A percentile compares a stretch with the other conserved stretches of the same genome.
These are phyloP conservation scores for Geotrichum citri-aurantii DNA, from an alignment of 1,139 yeast species.

Conservation along the genomic window DNA sequence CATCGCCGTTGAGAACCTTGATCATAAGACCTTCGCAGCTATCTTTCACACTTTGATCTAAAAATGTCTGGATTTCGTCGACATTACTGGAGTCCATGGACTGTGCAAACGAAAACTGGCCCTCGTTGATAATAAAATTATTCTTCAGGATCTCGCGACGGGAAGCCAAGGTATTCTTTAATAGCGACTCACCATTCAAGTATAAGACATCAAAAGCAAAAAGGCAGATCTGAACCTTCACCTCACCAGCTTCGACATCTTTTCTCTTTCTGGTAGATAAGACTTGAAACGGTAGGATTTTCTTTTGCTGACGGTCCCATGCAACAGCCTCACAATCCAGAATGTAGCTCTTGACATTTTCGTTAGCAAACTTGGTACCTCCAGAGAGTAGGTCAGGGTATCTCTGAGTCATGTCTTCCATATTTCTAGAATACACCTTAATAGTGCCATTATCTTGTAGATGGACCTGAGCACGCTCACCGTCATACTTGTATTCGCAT, in stretches of 20 bases:
- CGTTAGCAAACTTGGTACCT: conserved; percentile 53
- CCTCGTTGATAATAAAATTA: conserved; percentile 57
- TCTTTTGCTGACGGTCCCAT: conserved; percentile 71
- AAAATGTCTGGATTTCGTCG: conserved; percentile 69
- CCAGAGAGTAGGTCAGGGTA: conserved; percentile 84
- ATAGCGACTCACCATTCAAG: conserved; percentile 62
- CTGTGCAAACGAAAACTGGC: conserved; percentile 80
- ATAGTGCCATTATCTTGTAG: conserved; percentile 59
- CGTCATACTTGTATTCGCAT: conserved; percentile 95
- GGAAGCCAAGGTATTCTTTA: conserved; percentile 62
- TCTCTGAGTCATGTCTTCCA: conserved; percentile 94
- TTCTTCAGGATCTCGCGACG: conserved; percentile 58
- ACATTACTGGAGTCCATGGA: conserved; percentile 63
- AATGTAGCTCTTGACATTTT: conserved; percentile 50
- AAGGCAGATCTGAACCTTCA: conserved; percentile 83
- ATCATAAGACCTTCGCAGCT: conserved; percentile 97
- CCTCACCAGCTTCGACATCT: conserved; percentile 80
- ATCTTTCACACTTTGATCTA: conserved; percentile 84
- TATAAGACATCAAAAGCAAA: conserved; percentile 86
- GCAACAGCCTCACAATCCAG: conserved; percentile 99
- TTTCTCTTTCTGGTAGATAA: conserved; percentile 90
- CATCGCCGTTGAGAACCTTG: conserved; percentile 74
- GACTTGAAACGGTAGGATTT: conserved; percentile 88
- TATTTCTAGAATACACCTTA: conserved; percentile 82
- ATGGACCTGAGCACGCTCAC: conserved; percentile 96